Base-by-base conservation (phyloP, 768 basidiomycete species). In the Lyophyllum atratum region DNA sequence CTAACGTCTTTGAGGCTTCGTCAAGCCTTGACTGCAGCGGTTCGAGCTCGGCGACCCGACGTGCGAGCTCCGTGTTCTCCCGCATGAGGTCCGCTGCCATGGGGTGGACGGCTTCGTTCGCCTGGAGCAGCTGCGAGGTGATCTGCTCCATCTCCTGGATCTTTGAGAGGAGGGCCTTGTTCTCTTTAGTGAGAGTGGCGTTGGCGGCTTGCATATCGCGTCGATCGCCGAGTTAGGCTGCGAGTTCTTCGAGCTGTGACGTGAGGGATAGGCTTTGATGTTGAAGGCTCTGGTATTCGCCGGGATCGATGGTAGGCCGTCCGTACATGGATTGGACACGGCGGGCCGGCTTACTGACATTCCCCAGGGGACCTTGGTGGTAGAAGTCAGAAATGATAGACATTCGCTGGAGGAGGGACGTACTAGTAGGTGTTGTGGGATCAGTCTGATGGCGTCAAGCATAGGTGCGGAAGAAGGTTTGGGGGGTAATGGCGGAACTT, bases 101-200 rank as follows among this genome's bases (percentile, higher is more conserved):
- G 17, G 68, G 59, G 19, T 28, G 42, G 17, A 37, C 34, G 4
- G 59, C 28, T 29, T 60, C 64, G 45, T 63, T 66, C 7, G 72
- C 66, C 9, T 70, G 69, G 2, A 68, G 63, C 2, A 76, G 42
- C 50, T 70, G 66, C 17, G 66, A 59, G 19, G 74, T 71, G 12
- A 67, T 55, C 33, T 73, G 69, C 51, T 73, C 73, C 45, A 68
- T 62, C 28, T 73, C 69, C 0, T 58, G 53, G 6, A 68, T 58
- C 57, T 67, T 64, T 2, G 62, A 56, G 8, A 68, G 57, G 1
- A 76, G 62, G 14, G 64, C 43, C 11, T 61, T 61, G 21, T 74
- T 71, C 39, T 76, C 71, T 25, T 58, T 59, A 0, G 64, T 57
- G 33, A 73, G 68, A 19, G 65, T 65, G 9, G 71, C 71, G 43